Conservation (phyloP, 2,329 filamentous ascomycete genomes). For the Fusarium camptoceras region DNA sequence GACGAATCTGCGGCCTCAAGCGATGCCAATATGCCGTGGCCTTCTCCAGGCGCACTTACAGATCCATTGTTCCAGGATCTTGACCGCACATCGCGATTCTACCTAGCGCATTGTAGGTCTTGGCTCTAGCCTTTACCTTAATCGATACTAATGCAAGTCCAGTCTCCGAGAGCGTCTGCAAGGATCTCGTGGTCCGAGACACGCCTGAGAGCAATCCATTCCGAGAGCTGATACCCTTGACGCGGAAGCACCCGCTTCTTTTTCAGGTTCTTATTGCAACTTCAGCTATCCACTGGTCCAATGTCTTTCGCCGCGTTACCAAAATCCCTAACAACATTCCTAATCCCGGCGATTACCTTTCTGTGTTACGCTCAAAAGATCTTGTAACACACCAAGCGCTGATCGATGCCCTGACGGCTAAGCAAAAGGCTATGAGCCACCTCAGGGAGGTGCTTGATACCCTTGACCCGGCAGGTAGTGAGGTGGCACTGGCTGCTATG, state of each 20-base stretch:
- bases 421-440: conserved; percentile 60
- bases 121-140: conserved; percentile 8
- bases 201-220: conserved; percentile 60
- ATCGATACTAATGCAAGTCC: conserved; percentile 43
- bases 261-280: conserved; percentile 62
- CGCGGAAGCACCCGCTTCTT: conserved; percentile 58
- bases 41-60: conserved; percentile 52
- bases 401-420: conserved; percentile 60
- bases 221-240: conserved; percentile 61
- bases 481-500: conserved; percentile 61
- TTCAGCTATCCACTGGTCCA: conserved; percentile 63
- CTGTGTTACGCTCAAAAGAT: conserved; percentile 53
- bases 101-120: conserved; percentile 62
- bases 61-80: conserved; percentile 69
- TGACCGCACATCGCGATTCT: conserved; percentile 57
- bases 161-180: conserved; percentile 63
- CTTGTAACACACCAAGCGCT: conserved; percentile 55
- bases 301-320: conserved; percentile 54
- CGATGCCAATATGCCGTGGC: conserved; percentile 34
- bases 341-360: conserved; percentile 53
- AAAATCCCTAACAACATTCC: conserved; percentile 48
- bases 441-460: conserved; percentile 56
- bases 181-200: conserved; percentile 65
- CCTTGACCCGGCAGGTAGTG: conserved; percentile 55
- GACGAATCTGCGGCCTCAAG: conserved; percentile 11